Percentiles rank a stretch among this genome's conserved stretches.
Conservation (phyloP, 257 asterid genomes). For the Solanum appendiculatum region DNA sequence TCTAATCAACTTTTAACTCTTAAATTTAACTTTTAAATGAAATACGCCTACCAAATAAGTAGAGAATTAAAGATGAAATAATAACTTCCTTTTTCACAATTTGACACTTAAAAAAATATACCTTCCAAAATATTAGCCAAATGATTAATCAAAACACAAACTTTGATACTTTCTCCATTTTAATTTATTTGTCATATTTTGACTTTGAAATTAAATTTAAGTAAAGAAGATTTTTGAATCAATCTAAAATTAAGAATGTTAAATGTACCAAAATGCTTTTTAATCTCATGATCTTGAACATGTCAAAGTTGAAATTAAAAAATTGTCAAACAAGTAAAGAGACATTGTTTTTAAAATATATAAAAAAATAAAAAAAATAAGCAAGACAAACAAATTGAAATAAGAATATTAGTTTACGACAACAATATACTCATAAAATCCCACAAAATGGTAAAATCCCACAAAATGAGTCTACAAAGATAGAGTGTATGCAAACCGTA, state of each 20-base stretch:
- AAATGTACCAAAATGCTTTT: background rate
- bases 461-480: background rate
- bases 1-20: too few relatives aligned
- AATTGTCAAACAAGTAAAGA: background rate
- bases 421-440: background rate
- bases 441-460: background rate
- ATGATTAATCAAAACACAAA: too few relatives aligned
- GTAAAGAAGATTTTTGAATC: background rate
- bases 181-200: background rate
- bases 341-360: too few relatives aligned
- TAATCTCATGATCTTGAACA: background rate
- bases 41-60: too few relatives aligned
- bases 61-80: too few relatives aligned
- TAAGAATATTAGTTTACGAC: background rate
- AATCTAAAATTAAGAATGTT: background rate
- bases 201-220: too few relatives aligned
- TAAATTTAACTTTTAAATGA: too few relatives aligned
- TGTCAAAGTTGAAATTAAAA: background rate
- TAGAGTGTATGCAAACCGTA: background rate
- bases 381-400: background rate
- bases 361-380: too few relatives aligned
- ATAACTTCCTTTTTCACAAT: too few relatives aligned
- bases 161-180: too few relatives aligned
- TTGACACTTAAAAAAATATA: too few relatives aligned
- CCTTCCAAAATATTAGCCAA: too few relatives aligned